Conservation (phyloP, 2,329 filamentous ascomycete species). For the Penicillium paneum region DNA sequence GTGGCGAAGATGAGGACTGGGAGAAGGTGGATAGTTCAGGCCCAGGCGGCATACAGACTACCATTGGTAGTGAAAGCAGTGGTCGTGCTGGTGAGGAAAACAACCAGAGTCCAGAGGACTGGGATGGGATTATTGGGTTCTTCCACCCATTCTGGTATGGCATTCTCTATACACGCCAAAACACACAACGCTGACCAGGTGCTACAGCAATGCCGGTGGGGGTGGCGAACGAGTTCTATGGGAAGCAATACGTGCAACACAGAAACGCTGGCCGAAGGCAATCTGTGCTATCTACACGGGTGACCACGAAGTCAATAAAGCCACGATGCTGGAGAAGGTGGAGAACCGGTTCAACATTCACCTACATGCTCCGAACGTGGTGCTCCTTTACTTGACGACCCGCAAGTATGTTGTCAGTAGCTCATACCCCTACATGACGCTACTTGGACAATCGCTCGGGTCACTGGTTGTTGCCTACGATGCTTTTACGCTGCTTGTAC, state of each 20-base stretch:
- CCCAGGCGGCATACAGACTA: slow-evolving; percentile 44
- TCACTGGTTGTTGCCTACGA: slow-evolving; percentile 86
- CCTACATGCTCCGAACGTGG: slow-evolving; percentile 75
- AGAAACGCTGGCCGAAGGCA: slow-evolving; percentile 81
- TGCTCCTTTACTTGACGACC: slow-evolving; percentile 87
- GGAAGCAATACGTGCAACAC: slow-evolving; percentile 89
- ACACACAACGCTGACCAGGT: slow-evolving; percentile 13
- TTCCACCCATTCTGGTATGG: slow-evolving; percentile 94
- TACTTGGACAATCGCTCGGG: slow-evolving; percentile 89
- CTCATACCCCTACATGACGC: slow-evolving; percentile 87
- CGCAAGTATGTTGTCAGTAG: slow-evolving; percentile 80
- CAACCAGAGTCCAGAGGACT: slow-evolving; percentile 50
- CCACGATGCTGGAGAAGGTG: slow-evolving; percentile 72
- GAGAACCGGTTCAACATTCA: slow-evolving; percentile 89
- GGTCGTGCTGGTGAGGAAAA: slow-evolving; percentile 37
- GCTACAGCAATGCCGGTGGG: slow-evolving; percentile 79
- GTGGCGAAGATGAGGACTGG: slow-evolving; percentile 62
- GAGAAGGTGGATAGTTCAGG: slow-evolving; percentile 62
- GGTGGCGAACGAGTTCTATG: slow-evolving; percentile 95
- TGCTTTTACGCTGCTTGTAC: slow-evolving; percentile 84
- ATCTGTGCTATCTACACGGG: slow-evolving; percentile 94
- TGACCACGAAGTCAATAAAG: slow-evolving; percentile 82
- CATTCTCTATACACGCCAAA: slow-evolving; percentile 2
- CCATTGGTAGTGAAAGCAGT: slow-evolving; percentile 46
- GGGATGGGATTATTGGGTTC: slow-evolving; percentile 87